phyloP scores from a whole-genome alignment of 495 filamentous ascomycete species.

The Aspergillus bertholletiae region DNA sequence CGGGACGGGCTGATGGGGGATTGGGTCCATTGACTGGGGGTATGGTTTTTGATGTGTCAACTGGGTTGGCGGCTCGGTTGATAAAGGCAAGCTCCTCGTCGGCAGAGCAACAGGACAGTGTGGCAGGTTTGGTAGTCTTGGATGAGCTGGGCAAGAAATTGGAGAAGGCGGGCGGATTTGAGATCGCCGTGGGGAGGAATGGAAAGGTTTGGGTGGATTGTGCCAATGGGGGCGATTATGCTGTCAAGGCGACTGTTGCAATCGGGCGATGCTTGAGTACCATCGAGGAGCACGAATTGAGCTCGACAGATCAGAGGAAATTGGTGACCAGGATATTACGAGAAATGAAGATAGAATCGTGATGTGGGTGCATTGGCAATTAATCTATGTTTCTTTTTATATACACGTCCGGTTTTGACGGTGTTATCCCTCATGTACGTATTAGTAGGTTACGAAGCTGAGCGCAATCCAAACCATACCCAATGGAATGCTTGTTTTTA shows the following conservation, averaged over 20 bases:
- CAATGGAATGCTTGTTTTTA: neutral
- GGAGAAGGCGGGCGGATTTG: conserved; percentile 65
- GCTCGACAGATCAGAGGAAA: conserved; percentile 72
- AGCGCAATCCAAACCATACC: neutral
- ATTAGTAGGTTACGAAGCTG: neutral
- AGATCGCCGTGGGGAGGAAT: conserved; percentile 92
- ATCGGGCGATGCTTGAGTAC: conserved; percentile 78
- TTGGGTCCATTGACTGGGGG: conserved; percentile 82
- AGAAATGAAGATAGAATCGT: conserved; percentile 41
- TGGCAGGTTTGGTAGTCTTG: conserved; percentile 64
- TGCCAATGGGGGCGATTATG: conserved; percentile 53
- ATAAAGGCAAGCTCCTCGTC: conserved; percentile 49
- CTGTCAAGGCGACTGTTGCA: conserved; percentile 60
- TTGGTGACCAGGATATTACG: conserved; percentile 66
- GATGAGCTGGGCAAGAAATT: conserved; percentile 78
- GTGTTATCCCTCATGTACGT: too few relatives aligned
- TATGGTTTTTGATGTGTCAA: conserved; percentile 78
- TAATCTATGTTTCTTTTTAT: too few relatives aligned
- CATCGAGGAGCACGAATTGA: conserved; percentile 66
- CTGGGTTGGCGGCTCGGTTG: conserved; percentile 76
- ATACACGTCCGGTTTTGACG: too few relatives aligned
- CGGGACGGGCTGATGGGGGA: conserved; percentile 87
- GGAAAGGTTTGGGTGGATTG: conserved; percentile 86
- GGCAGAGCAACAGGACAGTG: conserved; percentile 57
- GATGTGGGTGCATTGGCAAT: too few relatives aligned